Evolutionary conservation across 768 basidiomycete species (phyloP).

Genomic region (Hirschioporus abietinus): DNA sequence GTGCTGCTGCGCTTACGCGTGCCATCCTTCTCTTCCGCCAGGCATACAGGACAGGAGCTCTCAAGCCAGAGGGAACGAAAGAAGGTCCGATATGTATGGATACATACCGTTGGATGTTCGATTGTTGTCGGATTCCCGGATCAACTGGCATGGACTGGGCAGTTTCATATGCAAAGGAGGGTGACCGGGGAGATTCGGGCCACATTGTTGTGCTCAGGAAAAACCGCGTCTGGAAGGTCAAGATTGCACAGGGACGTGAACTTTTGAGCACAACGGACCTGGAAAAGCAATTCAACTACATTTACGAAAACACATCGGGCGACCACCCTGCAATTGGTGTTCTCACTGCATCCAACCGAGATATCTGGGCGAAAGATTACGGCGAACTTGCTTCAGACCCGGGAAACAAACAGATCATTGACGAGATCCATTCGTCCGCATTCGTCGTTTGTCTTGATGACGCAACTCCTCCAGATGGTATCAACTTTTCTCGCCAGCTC

Average conservation of each 20-base stretch:
- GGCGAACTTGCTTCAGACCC: conserved; percentile 50
- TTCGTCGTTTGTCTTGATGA: conserved; percentile 78
- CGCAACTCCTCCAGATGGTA: conserved; percentile 44
- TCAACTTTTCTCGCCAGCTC: conserved; percentile 61
- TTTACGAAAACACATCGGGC: conserved; percentile 57
- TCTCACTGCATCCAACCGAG: conserved; percentile 74
- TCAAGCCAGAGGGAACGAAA: conserved; percentile 60
- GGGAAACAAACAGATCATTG: conserved; percentile 58
- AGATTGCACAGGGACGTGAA: conserved; percentile 46
- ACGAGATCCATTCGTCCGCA: conserved; percentile 78
- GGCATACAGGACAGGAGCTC: conserved; percentile 56
- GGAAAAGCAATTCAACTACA: conserved; percentile 66
- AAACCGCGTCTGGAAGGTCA: conserved; percentile 80
- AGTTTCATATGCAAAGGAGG: conserved; percentile 54
- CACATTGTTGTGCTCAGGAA: conserved; percentile 85
- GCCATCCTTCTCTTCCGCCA: conserved; percentile 72
- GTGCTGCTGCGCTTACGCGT: conserved; percentile 69
- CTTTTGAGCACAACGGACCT: conserved; percentile 64
- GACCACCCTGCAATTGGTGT: conserved; percentile 74
- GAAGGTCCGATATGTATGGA: conserved; percentile 82
- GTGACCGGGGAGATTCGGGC: conserved; percentile 56
- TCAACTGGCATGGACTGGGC: conserved; percentile 73
- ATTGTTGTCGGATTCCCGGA: conserved; percentile 79
- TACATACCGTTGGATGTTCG: conserved; percentile 90
- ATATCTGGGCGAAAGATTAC: conserved; percentile 86